Evolutionary conservation across 1,284 basidiomycete species (phyloP).

Genomic region (Ceratobasidium sp.): DNA sequence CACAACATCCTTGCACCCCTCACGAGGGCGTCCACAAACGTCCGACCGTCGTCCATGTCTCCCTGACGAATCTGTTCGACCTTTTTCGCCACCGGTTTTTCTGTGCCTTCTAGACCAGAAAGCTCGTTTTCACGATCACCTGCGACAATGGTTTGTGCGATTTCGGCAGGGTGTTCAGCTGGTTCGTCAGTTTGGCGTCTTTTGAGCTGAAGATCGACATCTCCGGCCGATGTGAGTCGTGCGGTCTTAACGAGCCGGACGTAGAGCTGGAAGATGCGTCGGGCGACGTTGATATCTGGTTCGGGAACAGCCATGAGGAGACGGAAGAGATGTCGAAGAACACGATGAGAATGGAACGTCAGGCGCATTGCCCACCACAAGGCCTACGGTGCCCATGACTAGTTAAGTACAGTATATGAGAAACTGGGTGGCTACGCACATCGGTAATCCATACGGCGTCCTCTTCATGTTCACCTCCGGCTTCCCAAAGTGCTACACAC

Average conservation of each 20-base stretch:
- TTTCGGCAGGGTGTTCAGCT: slow-evolving; percentile 43
- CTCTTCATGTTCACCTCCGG: slow-evolving; percentile 64
- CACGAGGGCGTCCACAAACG: slow-evolving; percentile 76
- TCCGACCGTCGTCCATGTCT: slow-evolving; percentile 62
- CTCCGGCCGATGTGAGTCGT: slow-evolving; percentile 62
- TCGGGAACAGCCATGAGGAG: slow-evolving; percentile 67
- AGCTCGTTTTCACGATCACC: slow-evolving; percentile 37
- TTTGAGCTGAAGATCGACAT: slow-evolving; percentile 51
- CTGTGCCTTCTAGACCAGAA: slow-evolving; percentile 23
- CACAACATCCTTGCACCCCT: slow-evolving; percentile 80
- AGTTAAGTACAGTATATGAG: too few species aligned
- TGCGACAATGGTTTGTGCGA: slow-evolving; percentile 40
- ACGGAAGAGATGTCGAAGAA: slow-evolving; percentile 83
- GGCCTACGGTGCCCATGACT: too few species aligned
- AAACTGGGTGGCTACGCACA: too few species aligned
- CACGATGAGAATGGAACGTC: slow-evolving; percentile 87
- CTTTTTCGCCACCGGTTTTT: background rate
- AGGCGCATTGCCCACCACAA: slow-evolving; percentile 91
- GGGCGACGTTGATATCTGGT: slow-evolving; percentile 67
- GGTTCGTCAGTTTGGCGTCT: slow-evolving; percentile 47
- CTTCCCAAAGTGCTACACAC: slow-evolving; percentile 83
- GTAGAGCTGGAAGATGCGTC: slow-evolving; percentile 80
- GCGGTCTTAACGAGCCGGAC: slow-evolving; percentile 84
- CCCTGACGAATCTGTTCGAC: slow-evolving; percentile 47
- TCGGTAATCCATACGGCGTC: slow-evolving; percentile 75